These are phyloP conservation scores for Cadophora gregata DNA, from an alignment of 2,329 filamentous ascomycete genomes.

Conservation along the genomic window DNA sequence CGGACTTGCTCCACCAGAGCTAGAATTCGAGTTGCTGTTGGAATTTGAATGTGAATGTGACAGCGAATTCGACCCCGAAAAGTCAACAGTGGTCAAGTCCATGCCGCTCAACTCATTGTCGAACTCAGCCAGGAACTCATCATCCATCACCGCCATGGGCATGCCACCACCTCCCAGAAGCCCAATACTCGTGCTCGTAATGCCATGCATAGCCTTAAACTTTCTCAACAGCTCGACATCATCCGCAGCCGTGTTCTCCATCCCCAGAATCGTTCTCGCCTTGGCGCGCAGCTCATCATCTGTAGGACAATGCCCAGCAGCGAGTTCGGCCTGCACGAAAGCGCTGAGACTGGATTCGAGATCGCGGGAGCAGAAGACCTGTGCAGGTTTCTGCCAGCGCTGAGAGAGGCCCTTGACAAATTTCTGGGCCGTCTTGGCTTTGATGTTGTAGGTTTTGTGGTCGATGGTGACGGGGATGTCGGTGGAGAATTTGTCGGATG, in stretches of 20 bases:
- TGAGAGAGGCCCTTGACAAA: slow-evolving; percentile 53
- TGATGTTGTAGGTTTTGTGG: slow-evolving; percentile 50
- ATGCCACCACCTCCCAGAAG: background rate
- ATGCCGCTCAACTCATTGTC: slow-evolving; percentile 32
- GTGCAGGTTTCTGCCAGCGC: slow-evolving; percentile 53
- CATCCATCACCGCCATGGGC: slow-evolving; percentile 25
- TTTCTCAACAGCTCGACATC: slow-evolving; percentile 57
- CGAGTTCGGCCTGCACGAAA: slow-evolving; percentile 53
- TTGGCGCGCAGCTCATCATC: slow-evolving; percentile 55
- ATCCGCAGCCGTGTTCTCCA: slow-evolving; percentile 58
- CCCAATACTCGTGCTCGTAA: slow-evolving; percentile 8
- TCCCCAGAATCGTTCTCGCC: slow-evolving; percentile 55
- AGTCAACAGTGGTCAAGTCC: slow-evolving; percentile 23
- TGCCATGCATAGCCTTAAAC: slow-evolving; percentile 48
- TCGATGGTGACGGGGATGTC: slow-evolving; percentile 40
- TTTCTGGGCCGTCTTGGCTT: slow-evolving; percentile 54
- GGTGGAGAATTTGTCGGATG: slow-evolving; percentile 46
- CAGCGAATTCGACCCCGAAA: background rate
- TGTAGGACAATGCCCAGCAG: slow-evolving; percentile 51
- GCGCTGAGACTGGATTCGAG: slow-evolving; percentile 60
- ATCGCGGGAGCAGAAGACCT: slow-evolving; percentile 63
- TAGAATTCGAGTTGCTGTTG: background rate
- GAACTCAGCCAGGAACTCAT: slow-evolving; percentile 33
- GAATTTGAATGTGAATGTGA: background rate
- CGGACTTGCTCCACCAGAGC: background rate